Evolutionary conservation across 2,329 filamentous ascomycete species (phyloP), one percentile per base, ranked within the genome.

Genomic region (Cladosporium sp.): DNA sequence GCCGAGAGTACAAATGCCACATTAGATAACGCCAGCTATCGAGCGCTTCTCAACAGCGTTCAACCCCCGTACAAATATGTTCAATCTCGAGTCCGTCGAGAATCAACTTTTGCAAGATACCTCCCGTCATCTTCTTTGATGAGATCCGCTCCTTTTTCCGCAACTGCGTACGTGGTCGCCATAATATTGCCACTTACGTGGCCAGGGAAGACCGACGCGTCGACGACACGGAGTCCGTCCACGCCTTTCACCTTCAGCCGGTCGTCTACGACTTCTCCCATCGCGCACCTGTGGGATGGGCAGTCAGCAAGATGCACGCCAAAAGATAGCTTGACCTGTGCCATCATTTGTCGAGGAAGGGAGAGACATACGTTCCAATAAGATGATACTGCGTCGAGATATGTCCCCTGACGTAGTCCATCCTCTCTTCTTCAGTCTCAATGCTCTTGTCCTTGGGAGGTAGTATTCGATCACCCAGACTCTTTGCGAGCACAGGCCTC

Each of bases 401-500:
- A 55, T 67, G 64, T 4, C 58, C 47, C 44, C 67, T 60, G n/a
- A 59, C 65, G 24, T 72, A 51, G 32, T 70, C 66, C 55, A 72
- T 73, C 11, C 70, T 70, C 55, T 66, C 62, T 30, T 73, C 68
- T 21, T 75, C 28, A 24, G 57, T 62, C 34, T 60, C 57, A 2
- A 66, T 62, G 28, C 70, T 71, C 4, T 65, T 65, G 47, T 71
- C 64, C 38, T 71, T 65, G 15, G 71, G 77, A 68, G 74, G 80
- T 57, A 76, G 74, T 6, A 77, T 73, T 2, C 79, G 73, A 8
- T 72, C 69, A 1, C 69, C 71, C 6, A 86, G 79, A 18, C 73
- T 80, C 32, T 80, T 73, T 0, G 77, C 76, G 44, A 85, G 81
- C 0, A 76, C 74, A 0, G 80, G 77, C 4, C 78, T 79, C 8